These are phyloP conservation scores for Iris macrosiphon DNA, from an alignment of 106 monocot species.

Conservation along the genomic window DNA sequence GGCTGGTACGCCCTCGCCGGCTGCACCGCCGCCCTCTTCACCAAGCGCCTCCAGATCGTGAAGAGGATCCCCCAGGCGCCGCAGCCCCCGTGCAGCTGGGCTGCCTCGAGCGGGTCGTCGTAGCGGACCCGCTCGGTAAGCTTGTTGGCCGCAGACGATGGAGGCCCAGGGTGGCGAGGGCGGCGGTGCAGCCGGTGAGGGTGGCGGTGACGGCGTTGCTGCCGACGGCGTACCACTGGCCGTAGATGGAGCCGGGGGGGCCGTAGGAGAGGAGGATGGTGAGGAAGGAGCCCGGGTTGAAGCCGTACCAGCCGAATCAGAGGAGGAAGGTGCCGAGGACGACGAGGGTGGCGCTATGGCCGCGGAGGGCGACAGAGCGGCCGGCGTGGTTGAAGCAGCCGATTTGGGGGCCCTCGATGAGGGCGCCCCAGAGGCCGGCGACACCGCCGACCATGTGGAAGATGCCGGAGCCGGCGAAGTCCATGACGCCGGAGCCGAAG, in stretches of 20 bases:
- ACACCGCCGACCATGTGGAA: slow-evolving; percentile 18
- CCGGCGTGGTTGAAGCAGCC: slow-evolving; percentile 27
- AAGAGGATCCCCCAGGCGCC: slow-evolving; percentile 5
- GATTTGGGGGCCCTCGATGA: slow-evolving; percentile 20
- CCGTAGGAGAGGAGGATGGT: slow-evolving; percentile 13
- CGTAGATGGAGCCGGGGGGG: slow-evolving; percentile 6
- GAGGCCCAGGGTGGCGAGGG: slow-evolving; percentile 7
- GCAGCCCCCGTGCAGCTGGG: too few species aligned
- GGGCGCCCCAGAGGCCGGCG: slow-evolving; percentile 12
- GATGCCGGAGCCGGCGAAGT: slow-evolving; percentile 1
- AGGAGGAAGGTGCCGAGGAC: slow-evolving; percentile 19
- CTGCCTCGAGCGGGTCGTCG: slow-evolving; percentile 2
- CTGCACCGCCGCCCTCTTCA: not conserved
- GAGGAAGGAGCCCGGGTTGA: slow-evolving; percentile 19
- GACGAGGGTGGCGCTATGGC: slow-evolving; percentile 17
- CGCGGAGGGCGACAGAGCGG: slow-evolving; percentile 3
- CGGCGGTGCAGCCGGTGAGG: slow-evolving; percentile 10
- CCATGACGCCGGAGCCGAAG: not conserved
- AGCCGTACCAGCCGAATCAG: slow-evolving; percentile 28
- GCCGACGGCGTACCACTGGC: slow-evolving; percentile 19
- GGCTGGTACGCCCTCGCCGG: slow-evolving; percentile 1
- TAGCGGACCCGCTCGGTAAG: not conserved
- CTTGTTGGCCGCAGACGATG: slow-evolving; percentile 5
- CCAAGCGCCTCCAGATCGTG: not conserved
- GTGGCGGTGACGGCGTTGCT: slow-evolving; percentile 15